A percentile compares a stretch with the other conserved stretches of the same genome.
phyloP scores from a whole-genome alignment of 495 filamentous ascomycete genomes.

The Xylaria palmicola region DNA sequence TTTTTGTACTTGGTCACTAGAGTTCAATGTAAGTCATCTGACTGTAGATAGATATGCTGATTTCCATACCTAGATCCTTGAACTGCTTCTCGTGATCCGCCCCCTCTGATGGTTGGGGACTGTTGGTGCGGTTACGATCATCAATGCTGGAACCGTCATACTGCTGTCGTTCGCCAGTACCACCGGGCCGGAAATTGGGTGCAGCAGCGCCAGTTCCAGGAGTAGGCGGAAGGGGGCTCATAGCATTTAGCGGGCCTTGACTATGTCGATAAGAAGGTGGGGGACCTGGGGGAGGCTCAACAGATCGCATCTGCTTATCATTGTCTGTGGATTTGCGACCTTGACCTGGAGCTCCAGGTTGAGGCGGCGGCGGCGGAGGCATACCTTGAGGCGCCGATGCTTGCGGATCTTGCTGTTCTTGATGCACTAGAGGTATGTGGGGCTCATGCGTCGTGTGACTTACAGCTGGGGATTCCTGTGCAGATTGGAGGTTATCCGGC shows the following conservation, averaged over 20 bases:
- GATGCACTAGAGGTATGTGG: conserved; percentile 33
- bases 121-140: conserved; percentile 58
- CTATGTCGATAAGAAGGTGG: conserved; percentile 50
- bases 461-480: conserved; percentile 38
- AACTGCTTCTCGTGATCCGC: conserved; percentile 54
- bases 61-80: conserved; percentile 65
- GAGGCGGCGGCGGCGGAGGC: conserved; percentile 53
- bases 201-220: conserved; percentile 30
- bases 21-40: conserved; percentile 17
- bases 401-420: conserved; percentile 34
- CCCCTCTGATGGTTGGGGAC: conserved; percentile 59
- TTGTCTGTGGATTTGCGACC: conserved; percentile 47
- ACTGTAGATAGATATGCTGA: neutral
- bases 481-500: conserved; percentile 39
- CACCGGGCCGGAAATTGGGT: conserved; percentile 40
- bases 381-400: conserved; percentile 36
- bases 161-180: conserved; percentile 35
- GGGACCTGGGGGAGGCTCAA: conserved; percentile 44
- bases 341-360: conserved; percentile 42
- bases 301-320: conserved; percentile 41
- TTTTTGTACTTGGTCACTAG: conserved; percentile 94
- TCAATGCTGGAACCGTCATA: conserved; percentile 42
- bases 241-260: conserved; percentile 39
- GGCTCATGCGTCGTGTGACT: conserved; percentile 36
- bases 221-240: conserved; percentile 44